phyloP scores from a whole-genome alignment of 2,329 filamentous ascomycete genomes.

The Talaromyces sp. region DNA sequence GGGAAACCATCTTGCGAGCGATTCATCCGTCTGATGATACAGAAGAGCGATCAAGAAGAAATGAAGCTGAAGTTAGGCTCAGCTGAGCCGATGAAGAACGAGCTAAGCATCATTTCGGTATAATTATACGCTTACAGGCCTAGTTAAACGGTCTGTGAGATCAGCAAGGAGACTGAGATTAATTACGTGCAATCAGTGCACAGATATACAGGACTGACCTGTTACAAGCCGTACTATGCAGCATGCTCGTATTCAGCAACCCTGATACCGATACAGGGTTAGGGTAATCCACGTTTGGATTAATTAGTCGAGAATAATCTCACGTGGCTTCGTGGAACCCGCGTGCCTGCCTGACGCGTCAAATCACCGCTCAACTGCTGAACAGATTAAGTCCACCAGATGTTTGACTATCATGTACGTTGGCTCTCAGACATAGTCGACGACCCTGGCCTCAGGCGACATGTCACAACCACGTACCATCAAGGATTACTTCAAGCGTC shows the following conservation, averaged over 20 bases:
- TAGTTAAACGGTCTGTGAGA: neutral
- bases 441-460: neutral
- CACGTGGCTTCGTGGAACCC: constrained; percentile 7
- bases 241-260: neutral
- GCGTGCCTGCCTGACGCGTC: neutral
- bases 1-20: neutral
- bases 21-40: neutral
- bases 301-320: neutral
- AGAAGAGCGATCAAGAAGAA: neutral
- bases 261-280: neutral
- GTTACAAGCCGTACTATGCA: neutral
- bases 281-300: neutral
- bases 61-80: neutral
- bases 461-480: constrained; percentile 37
- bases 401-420: neutral
- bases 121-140: neutral
- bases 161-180: neutral
- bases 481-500: constrained; percentile 48
- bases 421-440: neutral
- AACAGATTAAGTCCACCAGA: neutral
- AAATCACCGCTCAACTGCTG: neutral
- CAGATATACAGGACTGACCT: too few species aligned
- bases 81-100: neutral
- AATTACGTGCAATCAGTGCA: neutral
- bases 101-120: neutral